phyloP scores from a whole-genome alignment of 106 monocot genomes.

The Gastrodia elata region DNA sequence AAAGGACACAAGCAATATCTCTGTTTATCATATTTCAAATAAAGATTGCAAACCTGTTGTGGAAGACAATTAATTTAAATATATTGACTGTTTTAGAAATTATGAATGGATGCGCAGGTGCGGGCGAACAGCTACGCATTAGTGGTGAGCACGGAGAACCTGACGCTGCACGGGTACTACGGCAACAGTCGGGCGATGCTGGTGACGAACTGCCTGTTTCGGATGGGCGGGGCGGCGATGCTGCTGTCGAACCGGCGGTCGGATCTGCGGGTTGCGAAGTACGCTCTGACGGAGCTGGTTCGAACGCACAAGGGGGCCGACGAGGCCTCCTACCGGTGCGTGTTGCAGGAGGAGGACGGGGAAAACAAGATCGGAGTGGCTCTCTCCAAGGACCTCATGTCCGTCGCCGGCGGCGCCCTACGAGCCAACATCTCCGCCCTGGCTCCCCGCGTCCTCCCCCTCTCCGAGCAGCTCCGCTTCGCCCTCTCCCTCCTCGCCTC shows the following conservation, averaged over 20 bases:
- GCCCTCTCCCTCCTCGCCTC: neutral
- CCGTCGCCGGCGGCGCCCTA: slow-evolving; percentile 4
- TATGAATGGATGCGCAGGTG: slow-evolving; percentile 4
- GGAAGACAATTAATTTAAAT: too few relatives aligned
- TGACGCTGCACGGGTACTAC: slow-evolving; percentile 12
- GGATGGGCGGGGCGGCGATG: slow-evolving; percentile 9
- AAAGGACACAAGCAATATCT: too few relatives aligned
- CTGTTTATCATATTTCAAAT: too few relatives aligned
- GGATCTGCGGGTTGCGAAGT: slow-evolving; percentile 7
- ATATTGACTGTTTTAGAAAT: too few relatives aligned
- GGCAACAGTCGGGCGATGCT: slow-evolving; percentile 15
- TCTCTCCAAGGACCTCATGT: slow-evolving; percentile 13
- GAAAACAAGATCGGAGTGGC: neutral
- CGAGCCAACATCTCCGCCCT: slow-evolving; percentile 3
- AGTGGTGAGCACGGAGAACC: slow-evolving; percentile 13
- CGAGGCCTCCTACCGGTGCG: slow-evolving; percentile 6
- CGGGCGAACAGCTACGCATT: slow-evolving; percentile 2
- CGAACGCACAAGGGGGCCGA: slow-evolving; percentile 11
- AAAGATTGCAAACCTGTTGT: too few relatives aligned
- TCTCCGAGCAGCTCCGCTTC: slow-evolving; percentile 13
- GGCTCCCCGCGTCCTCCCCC: slow-evolving; percentile 10
- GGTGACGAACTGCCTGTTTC: slow-evolving; percentile 12
- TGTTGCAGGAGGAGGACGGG: slow-evolving; percentile 10
- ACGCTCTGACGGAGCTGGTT: neutral
- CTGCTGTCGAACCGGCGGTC: slow-evolving; percentile 13